Evolutionary conservation across 371 early-diverging fungal species (phyloP), one percentile per base, ranked within the genome.

Genomic region (Quaeritorhiza haematococci): DNA sequence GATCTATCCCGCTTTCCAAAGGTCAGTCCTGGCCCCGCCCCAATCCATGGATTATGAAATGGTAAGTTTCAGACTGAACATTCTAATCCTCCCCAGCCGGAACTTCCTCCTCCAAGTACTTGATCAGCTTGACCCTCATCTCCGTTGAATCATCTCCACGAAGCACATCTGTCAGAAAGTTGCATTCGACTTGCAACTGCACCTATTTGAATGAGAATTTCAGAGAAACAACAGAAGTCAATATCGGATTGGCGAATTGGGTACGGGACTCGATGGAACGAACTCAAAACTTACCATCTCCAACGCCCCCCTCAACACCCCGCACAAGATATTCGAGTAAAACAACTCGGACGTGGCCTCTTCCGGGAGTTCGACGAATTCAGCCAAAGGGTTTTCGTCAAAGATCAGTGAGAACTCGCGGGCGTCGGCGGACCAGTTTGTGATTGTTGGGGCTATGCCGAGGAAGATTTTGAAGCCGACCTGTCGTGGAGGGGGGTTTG

Each of bases 401-500:
- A 98, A 69, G 0, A 91, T 63, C 26, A 98, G 73, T 13, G 91
- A 90, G 61, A 93, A 96, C 63, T 93, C 94, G 53, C 87, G 87
- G 28, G 68, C 72, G 68, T 94, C 93, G 3, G 82, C 61, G 3
- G 91, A 83, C 85, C 89, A 89, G 63, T 86, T 85, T 19, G 89
- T 65, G 10, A 96, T 76, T 1, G 74, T 79, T 0, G 98, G 96
- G 33, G 88, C 71, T 48, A 93, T 85, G 63, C 93, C 93, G 45
- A 98, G 79, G 67, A 94, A 96, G 74, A 92, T 87, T 66, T 94
- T 93, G 84, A 98, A 98, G 27, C 92, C 97, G 51, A 94, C 72
- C 89, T 84, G 63, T 17, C 8, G 10, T 7, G 28, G 17, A 21
- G 17, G 17, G 10, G 33, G 6, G 23, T n/a, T 30, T 21, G 34